These are phyloP conservation scores for Phytophthora agathidicida DNA, from an alignment of 352 stramenopile genomes.

Conservation along the genomic window DNA sequence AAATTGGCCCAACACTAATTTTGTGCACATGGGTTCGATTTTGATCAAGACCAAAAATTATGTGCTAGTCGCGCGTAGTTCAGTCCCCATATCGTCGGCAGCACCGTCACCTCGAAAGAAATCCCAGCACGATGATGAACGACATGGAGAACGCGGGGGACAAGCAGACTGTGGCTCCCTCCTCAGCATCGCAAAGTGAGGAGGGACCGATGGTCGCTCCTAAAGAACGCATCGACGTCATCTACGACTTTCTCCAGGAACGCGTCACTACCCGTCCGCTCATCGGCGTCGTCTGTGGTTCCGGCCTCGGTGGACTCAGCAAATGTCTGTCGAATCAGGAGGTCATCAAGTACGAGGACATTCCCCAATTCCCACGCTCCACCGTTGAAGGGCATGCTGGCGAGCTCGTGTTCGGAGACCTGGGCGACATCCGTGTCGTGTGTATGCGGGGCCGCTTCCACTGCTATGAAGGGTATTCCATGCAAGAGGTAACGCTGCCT, in stretches of 20 bases:
- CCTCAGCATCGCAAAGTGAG: slow-evolving; percentile 21
- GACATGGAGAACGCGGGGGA: slow-evolving; percentile 17
- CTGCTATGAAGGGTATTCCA: slow-evolving; percentile 95
- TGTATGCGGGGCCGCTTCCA: slow-evolving; percentile 96
- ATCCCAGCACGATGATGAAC: slow-evolving; percentile 34
- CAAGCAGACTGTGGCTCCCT: not conserved
- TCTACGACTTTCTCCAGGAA: slow-evolving; percentile 65
- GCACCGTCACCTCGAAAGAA: not conserved
- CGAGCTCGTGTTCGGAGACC: slow-evolving; percentile 92
- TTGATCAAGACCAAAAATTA: too few species aligned
- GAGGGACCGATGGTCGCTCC: slow-evolving; percentile 26
- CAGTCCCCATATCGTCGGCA: not conserved
- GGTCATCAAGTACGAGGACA: slow-evolving; percentile 92
- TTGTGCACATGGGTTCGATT: too few species aligned
- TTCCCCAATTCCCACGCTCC: slow-evolving; percentile 92
- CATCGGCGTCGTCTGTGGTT: slow-evolving; percentile 93
- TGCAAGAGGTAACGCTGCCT: slow-evolving; percentile 93
- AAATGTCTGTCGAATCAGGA: slow-evolving; percentile 87
- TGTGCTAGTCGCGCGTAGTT: not conserved
- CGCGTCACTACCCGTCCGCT: slow-evolving; percentile 47
- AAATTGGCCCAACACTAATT: too few species aligned
- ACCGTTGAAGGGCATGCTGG: slow-evolving; percentile 94
- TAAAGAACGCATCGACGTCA: slow-evolving; percentile 73
- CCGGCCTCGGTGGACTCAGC: slow-evolving; percentile 92
- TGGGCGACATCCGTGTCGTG: slow-evolving; percentile 81